Base-by-base conservation (phyloP, 164 flowering plant genomes). In the Malania oleifera region DNA sequence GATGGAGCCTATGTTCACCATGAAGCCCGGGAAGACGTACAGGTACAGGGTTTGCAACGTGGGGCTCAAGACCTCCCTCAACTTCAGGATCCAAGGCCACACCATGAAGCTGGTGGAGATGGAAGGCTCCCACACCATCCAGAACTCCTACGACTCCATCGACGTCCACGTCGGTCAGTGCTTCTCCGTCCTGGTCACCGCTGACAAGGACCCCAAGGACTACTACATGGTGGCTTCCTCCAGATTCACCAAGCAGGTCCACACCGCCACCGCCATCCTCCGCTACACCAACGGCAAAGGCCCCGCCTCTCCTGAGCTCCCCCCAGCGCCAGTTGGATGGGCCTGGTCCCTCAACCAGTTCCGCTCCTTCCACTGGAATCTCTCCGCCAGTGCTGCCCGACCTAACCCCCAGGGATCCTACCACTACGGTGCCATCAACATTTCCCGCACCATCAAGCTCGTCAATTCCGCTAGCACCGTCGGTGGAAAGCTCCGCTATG, bases 341-440 rank as follows among this genome's bases (percentile, higher is more conserved):
- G 55, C 37, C 10, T 80, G 85, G 88, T 83, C 88, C 9, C 72
- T 84, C 59, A 84, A 77, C 67, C 87, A 80, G 52, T 81, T 80
- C 77, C 73, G 83, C 1, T 64, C 87, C 4, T 79, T 76, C 69
- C 64, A 84, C 0, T 82, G 87, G 87, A 82, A 84, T 70, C 70
- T 84, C 31, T 78, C 85, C 0, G 82, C 87, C 24, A 79, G 79
- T 17, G 88, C 88, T 27, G 88, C 88, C 49, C 72, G 88, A 22
- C 88, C 88, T 31, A 83, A 84, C 64, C 91, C 91, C 4, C 85
- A 80, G 48, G 91, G 91, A 0, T 84, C 91, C 0, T 84, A 73
- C 80, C 91, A 79, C 60, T 84, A 84, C 23, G 91, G 91, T 2
- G 23, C 56, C 4, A 82, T 84, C 46, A 77, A 78, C 71, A 80